Conservation (phyloP, 352 stramenopile species). For the Pythium monospermum region DNA sequence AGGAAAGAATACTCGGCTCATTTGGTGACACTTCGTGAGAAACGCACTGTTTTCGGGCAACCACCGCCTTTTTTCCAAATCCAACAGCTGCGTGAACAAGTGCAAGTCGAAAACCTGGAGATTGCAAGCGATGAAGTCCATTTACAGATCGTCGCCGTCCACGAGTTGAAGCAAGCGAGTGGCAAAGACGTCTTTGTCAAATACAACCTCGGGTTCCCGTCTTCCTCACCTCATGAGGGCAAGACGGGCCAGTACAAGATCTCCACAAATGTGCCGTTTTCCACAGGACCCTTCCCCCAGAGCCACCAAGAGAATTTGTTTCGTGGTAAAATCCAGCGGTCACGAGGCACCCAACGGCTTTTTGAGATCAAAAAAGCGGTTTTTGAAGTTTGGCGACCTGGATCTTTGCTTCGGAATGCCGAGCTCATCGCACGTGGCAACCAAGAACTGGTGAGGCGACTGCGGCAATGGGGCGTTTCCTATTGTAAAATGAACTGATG, state of each 20-base stretch:
- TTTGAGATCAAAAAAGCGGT: slow-evolving; percentile 78
- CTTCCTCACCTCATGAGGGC: slow-evolving; percentile 46
- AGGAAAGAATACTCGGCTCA: slow-evolving; percentile 53
- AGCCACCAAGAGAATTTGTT: slow-evolving; percentile 35
- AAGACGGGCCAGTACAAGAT: slow-evolving; percentile 43
- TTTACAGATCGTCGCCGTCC: slow-evolving; percentile 42
- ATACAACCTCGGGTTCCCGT: slow-evolving; percentile 71
- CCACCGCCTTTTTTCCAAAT: slow-evolving; percentile 39
- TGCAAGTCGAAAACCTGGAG: slow-evolving; percentile 41
- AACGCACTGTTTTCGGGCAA: slow-evolving; percentile 46
- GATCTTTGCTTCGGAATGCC: slow-evolving; percentile 55
- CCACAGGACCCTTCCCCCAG: too few species aligned
- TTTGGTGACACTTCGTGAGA: slow-evolving; percentile 45
- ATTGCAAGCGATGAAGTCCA: slow-evolving; percentile 50
- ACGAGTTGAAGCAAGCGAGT: slow-evolving; percentile 31
- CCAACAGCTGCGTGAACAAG: slow-evolving; percentile 27
- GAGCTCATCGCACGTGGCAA: slow-evolving; percentile 63
- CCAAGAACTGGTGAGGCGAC: slow-evolving; percentile 51
- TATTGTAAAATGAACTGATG: background rate
- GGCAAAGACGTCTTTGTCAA: slow-evolving; percentile 64
- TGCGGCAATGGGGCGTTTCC: too few species aligned
- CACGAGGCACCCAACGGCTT: slow-evolving; percentile 60
- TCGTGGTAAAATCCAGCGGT: slow-evolving; percentile 48
- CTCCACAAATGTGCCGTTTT: slow-evolving; percentile 19
- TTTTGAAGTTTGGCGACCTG: slow-evolving; percentile 71